These are phyloP conservation scores for Sporormia fimetaria DNA, from an alignment of 495 filamentous ascomycete genomes.

Conservation along the genomic window DNA sequence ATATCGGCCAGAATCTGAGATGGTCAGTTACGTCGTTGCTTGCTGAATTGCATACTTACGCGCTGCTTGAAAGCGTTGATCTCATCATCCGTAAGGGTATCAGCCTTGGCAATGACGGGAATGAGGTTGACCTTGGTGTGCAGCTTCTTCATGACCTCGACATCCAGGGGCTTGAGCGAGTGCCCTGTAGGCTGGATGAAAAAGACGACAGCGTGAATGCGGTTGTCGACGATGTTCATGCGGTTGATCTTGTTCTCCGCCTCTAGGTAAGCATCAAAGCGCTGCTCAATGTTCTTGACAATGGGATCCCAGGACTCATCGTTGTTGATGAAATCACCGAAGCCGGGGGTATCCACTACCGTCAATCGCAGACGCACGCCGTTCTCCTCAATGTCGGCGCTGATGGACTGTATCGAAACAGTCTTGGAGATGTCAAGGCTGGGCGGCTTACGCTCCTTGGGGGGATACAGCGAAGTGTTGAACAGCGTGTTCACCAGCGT, in stretches of 20 bases:
- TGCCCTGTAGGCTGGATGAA: conserved; percentile 99
- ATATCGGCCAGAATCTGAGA: conserved; percentile 90
- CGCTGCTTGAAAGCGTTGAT: conserved; percentile 86
- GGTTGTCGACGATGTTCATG: conserved; percentile 98
- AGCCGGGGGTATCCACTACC: conserved; percentile 94
- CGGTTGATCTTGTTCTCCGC: conserved; percentile 99
- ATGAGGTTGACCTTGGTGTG: conserved; percentile 99
- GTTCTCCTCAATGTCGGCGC: conserved; percentile 97
- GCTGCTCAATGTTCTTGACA: conserved; percentile 97
- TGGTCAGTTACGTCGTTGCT: conserved; percentile 17
- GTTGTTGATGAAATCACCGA: conserved; percentile 99
- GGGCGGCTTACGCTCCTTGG: conserved; percentile 92
- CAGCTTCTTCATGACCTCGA: conserved; percentile 96
- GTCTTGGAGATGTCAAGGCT: conserved; percentile 98
- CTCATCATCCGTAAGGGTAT: conserved; percentile 96
- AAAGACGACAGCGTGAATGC: conserved; percentile 96
- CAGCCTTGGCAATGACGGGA: conserved; percentile 95
- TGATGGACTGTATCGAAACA: conserved; percentile 95
- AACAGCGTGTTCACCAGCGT: conserved; percentile 98
- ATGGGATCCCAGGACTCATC: conserved; percentile 98
- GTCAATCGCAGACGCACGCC: conserved; percentile 94
- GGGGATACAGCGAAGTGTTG: conserved; percentile 98
- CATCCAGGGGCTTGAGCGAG: conserved; percentile 97
- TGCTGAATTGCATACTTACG: conserved; percentile 44
- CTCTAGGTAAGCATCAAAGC: conserved; percentile 95